These are phyloP conservation scores for Amauroascus verrucosus DNA, from an alignment of 2,329 filamentous ascomycete genomes.

Conservation along the genomic window DNA sequence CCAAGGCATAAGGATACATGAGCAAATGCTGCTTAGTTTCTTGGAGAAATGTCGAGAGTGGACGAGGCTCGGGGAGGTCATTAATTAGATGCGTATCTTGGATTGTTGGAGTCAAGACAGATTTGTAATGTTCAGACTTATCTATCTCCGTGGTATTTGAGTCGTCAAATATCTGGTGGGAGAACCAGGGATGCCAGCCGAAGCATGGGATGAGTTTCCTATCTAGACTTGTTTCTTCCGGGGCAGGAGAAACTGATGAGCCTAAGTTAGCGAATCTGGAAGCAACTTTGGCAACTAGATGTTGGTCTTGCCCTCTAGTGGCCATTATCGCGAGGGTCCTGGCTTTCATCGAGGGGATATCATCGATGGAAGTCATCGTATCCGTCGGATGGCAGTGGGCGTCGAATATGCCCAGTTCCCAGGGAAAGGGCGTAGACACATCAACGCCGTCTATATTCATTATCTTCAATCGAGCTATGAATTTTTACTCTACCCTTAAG, in stretches of 20 bases:
- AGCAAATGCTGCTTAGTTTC: conserved; percentile 42
- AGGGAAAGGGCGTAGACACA: conserved; percentile 40
- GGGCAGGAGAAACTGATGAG: background rate
- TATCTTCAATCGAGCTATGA: background rate
- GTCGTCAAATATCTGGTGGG: conserved; percentile 49
- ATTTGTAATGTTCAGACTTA: conserved; percentile 44
- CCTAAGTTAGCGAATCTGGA: conserved; percentile 7
- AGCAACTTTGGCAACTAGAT: conserved; percentile 39
- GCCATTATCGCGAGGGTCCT: conserved; percentile 53
- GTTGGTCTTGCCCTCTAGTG: conserved; percentile 51
- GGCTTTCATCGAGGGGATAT: conserved; percentile 49
- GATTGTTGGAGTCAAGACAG: conserved; percentile 42
- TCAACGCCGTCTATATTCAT: conserved; percentile 3
- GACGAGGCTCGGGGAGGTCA: conserved; percentile 44
- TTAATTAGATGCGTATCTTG: conserved; percentile 42
- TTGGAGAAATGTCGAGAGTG: conserved; percentile 43
- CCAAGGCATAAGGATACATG: conserved; percentile 45
- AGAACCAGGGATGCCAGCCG: conserved; percentile 61
- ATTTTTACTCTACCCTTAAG: no score
- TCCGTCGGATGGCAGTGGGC: conserved; percentile 59
- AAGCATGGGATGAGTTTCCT: conserved; percentile 50
- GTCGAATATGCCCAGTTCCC: conserved; percentile 53
- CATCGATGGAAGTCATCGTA: conserved; percentile 47
- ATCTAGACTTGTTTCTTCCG: conserved; percentile 12
- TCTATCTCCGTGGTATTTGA: conserved; percentile 19